Evolutionary conservation across 2,329 filamentous ascomycete species (phyloP).

Genomic region (Pyricularia sp.): DNA sequence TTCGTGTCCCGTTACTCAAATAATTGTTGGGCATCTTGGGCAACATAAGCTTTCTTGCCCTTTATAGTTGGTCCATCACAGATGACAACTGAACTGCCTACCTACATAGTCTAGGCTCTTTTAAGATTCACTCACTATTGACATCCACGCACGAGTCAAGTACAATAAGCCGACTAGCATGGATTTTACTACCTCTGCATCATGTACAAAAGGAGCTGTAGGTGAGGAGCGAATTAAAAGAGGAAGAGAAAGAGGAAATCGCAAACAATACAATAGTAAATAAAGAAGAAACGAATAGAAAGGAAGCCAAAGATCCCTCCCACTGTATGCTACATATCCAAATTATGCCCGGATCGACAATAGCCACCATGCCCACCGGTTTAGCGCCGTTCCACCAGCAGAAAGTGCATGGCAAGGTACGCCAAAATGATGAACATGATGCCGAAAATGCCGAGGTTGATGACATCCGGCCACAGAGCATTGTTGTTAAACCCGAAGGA

Average conservation of each 20-base stretch:
- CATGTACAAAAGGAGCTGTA: not conserved
- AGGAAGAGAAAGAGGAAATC: conserved; percentile 2
- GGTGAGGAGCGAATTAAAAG: not conserved
- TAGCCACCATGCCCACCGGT: not conserved
- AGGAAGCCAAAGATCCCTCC: not conserved
- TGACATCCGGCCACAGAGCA: conserved; percentile 76
- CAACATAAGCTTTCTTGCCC: not conserved
- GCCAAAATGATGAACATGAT: conserved; percentile 78
- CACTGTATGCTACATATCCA: not conserved
- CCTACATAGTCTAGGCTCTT: not conserved
- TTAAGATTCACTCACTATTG: not conserved
- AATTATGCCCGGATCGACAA: not conserved
- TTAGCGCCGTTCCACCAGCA: conserved; percentile 82
- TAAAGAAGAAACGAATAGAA: not conserved
- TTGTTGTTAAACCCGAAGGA: conserved; percentile 89
- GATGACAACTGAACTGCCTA: not conserved
- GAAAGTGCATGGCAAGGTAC: conserved; percentile 84
- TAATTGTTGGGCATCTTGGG: not conserved
- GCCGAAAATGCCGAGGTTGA: conserved; percentile 74
- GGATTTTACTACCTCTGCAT: not conserved
- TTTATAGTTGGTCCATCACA: too few species aligned
- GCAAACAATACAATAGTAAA: not conserved
- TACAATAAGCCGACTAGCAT: not conserved
- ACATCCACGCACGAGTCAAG: not conserved
- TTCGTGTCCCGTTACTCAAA: not conserved